Percentiles rank a stretch among this genome's conserved stretches.
Evolutionary conservation across 306 rosid genomes (phyloP).

Genomic region (Dryas octopetala): DNA sequence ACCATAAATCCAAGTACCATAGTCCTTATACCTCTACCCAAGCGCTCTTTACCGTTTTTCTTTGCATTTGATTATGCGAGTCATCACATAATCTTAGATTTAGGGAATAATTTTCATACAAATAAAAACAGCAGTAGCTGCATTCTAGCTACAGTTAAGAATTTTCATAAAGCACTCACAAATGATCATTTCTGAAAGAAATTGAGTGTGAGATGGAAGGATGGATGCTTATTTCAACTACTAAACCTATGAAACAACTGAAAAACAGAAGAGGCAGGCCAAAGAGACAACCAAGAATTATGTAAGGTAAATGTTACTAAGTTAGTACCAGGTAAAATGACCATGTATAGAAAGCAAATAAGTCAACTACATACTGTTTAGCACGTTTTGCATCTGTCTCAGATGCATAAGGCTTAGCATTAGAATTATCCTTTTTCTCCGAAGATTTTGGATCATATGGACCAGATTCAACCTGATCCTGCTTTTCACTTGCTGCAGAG

Average conservation of each 20-base stretch:
- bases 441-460: conserved; percentile 55
- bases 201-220: not conserved
- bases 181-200: not conserved
- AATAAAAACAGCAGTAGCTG: not conserved
- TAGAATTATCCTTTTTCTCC: conserved; percentile 69
- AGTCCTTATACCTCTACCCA: not conserved
- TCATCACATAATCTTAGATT: not conserved
- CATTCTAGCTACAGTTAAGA: not conserved
- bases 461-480: conserved; percentile 55
- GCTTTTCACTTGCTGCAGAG: conserved; percentile 53
- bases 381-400: conserved; percentile 95
- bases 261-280: not conserved
- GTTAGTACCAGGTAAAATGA: not conserved
- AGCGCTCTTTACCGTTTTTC: not conserved
- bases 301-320: not conserved
- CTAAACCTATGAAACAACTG: not conserved
- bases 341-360: not conserved
- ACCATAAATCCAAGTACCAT: conserved; percentile 2
- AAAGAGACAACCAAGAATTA: not conserved
- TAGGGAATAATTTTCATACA: not conserved
- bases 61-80: not conserved
- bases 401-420: conserved; percentile 57
- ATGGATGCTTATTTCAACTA: not conserved
- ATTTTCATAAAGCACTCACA: not conserved
- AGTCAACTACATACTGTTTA: conserved; percentile 70